A percentile compares a stretch with the other conserved stretches of the same genome.
Conservation (phyloP, 2,329 filamentous ascomycete species). For the Aspergillus sp. region DNA sequence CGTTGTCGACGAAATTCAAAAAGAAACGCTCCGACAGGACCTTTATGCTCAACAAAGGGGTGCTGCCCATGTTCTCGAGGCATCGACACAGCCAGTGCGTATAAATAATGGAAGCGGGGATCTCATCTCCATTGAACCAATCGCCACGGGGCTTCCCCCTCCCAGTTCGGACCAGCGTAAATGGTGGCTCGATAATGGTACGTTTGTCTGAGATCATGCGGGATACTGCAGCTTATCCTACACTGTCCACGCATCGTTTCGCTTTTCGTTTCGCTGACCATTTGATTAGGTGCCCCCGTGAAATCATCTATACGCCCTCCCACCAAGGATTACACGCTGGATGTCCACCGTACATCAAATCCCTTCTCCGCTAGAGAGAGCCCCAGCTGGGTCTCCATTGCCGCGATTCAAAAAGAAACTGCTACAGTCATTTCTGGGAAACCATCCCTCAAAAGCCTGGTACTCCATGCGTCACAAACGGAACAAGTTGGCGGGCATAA, state of each 20-base stretch:
- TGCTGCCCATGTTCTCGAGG: conserved; percentile 56
- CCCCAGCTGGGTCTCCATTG: conserved; percentile 75
- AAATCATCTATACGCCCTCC: conserved; percentile 73
- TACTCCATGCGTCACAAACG: background rate
- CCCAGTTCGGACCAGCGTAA: conserved; percentile 65
- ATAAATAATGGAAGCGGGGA: conserved; percentile 66
- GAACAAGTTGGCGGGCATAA: background rate
- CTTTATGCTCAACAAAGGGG: conserved; percentile 73
- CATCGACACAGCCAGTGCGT: conserved; percentile 27
- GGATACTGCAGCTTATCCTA: background rate
- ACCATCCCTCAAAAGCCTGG: conserved; percentile 26
- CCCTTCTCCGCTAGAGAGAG: conserved; percentile 77
- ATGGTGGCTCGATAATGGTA: conserved; percentile 69
- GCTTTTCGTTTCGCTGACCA: conserved; percentile 16
- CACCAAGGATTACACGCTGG: conserved; percentile 65
- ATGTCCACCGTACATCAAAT: conserved; percentile 76
- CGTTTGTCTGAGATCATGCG: conserved; percentile 21
- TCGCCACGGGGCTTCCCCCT: conserved; percentile 74
- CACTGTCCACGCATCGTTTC: background rate
- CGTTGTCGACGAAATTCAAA: conserved; percentile 74
- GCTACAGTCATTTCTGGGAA: conserved; percentile 19
- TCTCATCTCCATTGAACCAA: conserved; percentile 76
- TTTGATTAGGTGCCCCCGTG: conserved; percentile 68
- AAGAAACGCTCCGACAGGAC: conserved; percentile 72
- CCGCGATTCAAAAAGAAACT: conserved; percentile 17